A percentile compares a stretch with the other conserved stretches of the same genome.
phyloP scores from a whole-genome alignment of 2,329 filamentous ascomycete genomes.

The Pseudogymnoascus sp. region DNA sequence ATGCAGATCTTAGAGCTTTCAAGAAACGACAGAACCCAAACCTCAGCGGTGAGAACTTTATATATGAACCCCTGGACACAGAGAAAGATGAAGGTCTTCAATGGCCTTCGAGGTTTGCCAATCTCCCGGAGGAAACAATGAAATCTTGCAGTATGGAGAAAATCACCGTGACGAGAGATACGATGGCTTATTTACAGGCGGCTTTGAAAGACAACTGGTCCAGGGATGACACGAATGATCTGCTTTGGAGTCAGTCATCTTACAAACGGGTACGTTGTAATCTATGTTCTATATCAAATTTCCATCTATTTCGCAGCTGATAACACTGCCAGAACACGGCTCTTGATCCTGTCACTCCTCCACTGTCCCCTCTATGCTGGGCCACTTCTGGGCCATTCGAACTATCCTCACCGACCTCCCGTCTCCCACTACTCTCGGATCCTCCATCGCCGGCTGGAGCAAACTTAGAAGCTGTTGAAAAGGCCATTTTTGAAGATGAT shows the following conservation, averaged over 20 bases:
- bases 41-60: conserved; percentile 22
- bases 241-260: conserved; percentile 18
- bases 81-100: conserved; percentile 23
- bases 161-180: conserved; percentile 22
- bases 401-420: conserved; percentile 17
- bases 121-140: conserved; percentile 17
- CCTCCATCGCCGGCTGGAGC: conserved; percentile 11
- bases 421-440: conserved; percentile 15
- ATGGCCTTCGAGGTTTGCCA: conserved; percentile 18
- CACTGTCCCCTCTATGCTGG: conserved; percentile 21
- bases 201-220: conserved; percentile 19
- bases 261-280: conserved; percentile 22
- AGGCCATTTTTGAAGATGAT: conserved; percentile 26
- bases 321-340: conserved; percentile 16
- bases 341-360: conserved; percentile 26
- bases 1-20: conserved; percentile 24
- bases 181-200: conserved; percentile 20
- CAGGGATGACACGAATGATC: conserved; percentile 18
- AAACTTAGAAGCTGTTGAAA: conserved; percentile 23
- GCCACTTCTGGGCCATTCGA: conserved; percentile 17
- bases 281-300: too few relatives aligned
- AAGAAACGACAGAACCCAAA: conserved; percentile 23
- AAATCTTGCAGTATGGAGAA: conserved; percentile 24
- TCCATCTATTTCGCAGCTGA: too few relatives aligned
- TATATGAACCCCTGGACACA: conserved; percentile 23